phyloP scores from a whole-genome alignment of 805 yeast species.

The Kazachstania psychrophila region DNA sequence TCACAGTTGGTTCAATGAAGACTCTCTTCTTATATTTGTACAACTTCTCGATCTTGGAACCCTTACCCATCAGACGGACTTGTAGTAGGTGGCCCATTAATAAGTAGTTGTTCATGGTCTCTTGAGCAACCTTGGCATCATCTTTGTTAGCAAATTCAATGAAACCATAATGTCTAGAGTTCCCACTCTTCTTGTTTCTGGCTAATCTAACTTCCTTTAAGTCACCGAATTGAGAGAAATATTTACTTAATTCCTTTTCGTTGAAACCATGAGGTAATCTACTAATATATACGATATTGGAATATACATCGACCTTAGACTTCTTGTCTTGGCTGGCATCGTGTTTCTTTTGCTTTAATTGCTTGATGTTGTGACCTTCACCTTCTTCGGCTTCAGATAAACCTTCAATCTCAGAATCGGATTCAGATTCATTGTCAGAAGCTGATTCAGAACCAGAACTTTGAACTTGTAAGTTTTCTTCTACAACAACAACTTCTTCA shows the following conservation, averaged over 20 bases:
- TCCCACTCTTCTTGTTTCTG: constrained; percentile 83
- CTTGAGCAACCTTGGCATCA: constrained; percentile 83
- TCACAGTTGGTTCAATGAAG: constrained; percentile 25
- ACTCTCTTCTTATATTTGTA: constrained; percentile 31
- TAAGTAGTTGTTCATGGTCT: constrained; percentile 91
- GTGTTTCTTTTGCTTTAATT: constrained; percentile 20
- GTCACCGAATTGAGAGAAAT: constrained; percentile 86
- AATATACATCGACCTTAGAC: constrained; percentile 25
- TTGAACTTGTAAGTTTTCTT: constrained; percentile 16
- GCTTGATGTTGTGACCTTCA: constrained; percentile 24
- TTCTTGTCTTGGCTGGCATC: constrained; percentile 16
- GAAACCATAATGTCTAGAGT: constrained; percentile 85
- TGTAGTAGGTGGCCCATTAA: constrained; percentile 79
- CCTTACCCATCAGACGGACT: constrained; percentile 43
- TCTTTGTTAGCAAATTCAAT: constrained; percentile 67
- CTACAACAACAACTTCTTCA: constrained; percentile 16
- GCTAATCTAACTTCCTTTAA: constrained; percentile 71
- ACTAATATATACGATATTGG: constrained; percentile 80
- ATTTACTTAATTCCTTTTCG: constrained; percentile 63
- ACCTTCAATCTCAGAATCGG: constrained; percentile 27
- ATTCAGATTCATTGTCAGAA: constrained; percentile 20
- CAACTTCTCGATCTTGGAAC: constrained; percentile 36
- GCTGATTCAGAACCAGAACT: constrained; percentile 25
- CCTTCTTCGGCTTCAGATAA: constrained; percentile 27
- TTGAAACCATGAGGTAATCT: constrained; percentile 89